Evolutionary conservation across 2,329 filamentous ascomycete genomes (phyloP), one percentile per base, ranked within the genome.

Genomic region (Aspergillus sp.): DNA sequence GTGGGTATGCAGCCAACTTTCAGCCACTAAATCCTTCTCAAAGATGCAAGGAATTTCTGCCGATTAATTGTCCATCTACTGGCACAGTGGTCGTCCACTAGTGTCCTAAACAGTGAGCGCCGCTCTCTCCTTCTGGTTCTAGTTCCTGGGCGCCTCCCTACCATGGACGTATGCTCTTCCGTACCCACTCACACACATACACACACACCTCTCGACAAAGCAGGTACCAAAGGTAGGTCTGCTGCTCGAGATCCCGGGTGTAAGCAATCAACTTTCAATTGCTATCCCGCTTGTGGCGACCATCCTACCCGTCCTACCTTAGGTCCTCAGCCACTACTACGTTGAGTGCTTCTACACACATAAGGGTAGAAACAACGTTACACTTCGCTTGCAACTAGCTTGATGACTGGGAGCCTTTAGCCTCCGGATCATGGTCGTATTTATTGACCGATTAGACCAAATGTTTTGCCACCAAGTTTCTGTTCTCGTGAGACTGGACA

Each of bases 231-330:
- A 49, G 15, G 10, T n/a, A 48, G 15, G 10, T n/a, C 28, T 6
- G 9, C 49, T 10, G 12, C 30, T 21, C 10, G 15, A 36, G 38
- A 25, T 54, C 15, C 23, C 15, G 23, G n/a, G 15, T 25, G 23
- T 55, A n/a, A 12, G 12, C 12, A 23, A 39, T 41, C 32, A 36
- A 5, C 15, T 25, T 5, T 45, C 41, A 45, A 45, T 45, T 45
- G 28, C 36, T 30, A 30, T 25, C 13, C n/a, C 19, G 17, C 38
- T 23, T 55, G 38, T 55, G 52, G 38, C 41, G 25, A 41, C 38
- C 38, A 25, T 25, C 52, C 23, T 39, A 25, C 30, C 52, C 41
- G 39, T 55, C n/a, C 39, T 47, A 55, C 53, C 39, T 32, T 43
- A n/a, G 21, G n/a, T 21, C 28, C 21, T 50, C 25, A 30, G 25